These are phyloP conservation scores for Scheffersomyces lignicola DNA, from an alignment of 1,139 yeast species.

Conservation along the genomic window DNA sequence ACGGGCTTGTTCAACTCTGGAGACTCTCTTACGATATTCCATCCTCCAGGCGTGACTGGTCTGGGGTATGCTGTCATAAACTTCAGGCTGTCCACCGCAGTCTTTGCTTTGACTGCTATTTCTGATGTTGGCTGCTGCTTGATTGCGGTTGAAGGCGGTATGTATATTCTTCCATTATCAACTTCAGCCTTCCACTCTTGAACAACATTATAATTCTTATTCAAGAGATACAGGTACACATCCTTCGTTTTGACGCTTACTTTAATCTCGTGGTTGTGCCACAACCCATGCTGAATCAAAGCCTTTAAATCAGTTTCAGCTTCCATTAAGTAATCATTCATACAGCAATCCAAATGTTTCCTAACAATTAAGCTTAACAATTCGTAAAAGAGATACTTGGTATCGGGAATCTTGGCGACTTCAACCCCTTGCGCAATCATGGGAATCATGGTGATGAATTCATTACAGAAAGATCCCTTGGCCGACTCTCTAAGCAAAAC, in stretches of 20 bases:
- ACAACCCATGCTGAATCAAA: conserved; percentile 34
- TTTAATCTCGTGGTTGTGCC: conserved; percentile 20
- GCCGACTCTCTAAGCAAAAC: conserved; percentile 23
- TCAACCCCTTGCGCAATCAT: conserved; percentile 36
- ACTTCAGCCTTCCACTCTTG: conserved; percentile 27
- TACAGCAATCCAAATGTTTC: conserved; percentile 36
- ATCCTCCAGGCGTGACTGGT: conserved; percentile 12
- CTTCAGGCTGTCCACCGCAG: not conserved
- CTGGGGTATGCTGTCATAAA: not conserved
- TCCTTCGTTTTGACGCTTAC: conserved; percentile 23
- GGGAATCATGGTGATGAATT: conserved; percentile 31
- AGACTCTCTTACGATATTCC: too few species aligned
- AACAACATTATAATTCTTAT: conserved; percentile 9
- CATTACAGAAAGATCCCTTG: conserved; percentile 25
- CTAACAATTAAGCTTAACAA: conserved; percentile 24
- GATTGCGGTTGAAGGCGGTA: not conserved
- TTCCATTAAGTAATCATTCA: conserved; percentile 30
- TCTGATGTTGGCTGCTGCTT: not conserved
- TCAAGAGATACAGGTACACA: conserved; percentile 10
- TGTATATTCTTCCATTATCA: conserved; percentile 16
- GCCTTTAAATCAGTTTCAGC: conserved; percentile 23
- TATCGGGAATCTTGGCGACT: conserved; percentile 16
- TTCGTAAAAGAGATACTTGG: conserved; percentile 27
- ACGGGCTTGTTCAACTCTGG: too few species aligned
- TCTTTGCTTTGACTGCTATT: not conserved